Evolutionary conservation across 2,329 filamentous ascomycete genomes (phyloP), one percentile per base, ranked within the genome.

Genomic region (Fusarium sp.): DNA sequence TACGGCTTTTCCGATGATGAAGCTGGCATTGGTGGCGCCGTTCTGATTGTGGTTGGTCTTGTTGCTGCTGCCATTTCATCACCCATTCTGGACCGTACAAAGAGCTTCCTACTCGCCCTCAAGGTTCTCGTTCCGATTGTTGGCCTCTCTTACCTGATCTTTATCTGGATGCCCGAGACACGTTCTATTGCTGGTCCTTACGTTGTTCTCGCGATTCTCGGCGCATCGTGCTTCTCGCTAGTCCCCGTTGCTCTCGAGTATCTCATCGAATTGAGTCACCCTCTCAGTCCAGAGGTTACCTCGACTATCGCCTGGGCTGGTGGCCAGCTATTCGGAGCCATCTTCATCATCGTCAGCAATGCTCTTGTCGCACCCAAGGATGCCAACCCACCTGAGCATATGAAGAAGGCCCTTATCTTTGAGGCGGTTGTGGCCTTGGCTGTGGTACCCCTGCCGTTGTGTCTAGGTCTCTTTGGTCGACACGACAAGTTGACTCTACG

Each of bases 31-130:
- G 95, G 92, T 13, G 97, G 97, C 73, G 97, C 94, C 1, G 83
- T 98, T 10, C 89, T 98, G 37, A 98, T 98, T 80, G 88, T 98
- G 56, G 94, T 97, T 63, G 97, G 97, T 10, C 90, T 99, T 2
- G 87, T 97, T 52, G 83, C 89, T 6, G 89, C 95, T 0, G 97
- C 95, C 16, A 86, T 97, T 71, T 88, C 91, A 1, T 94, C 92
- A 0, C 96, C 96, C 0, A 87, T 98, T 75, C 90, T 97, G 72
- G 97, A 98, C 84, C 90, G 92, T 62, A 95, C 92, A 65, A 97
- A 98, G 82, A 86, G 89, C 29, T 97, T 95, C 80, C 85, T 98
- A 0, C 81, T 89, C 5, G 90, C 92, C 27, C 91, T 97, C 82
- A 94, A 94, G 79, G 74, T 92, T 31, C 86, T 94, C 65, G 90